Conservation (phyloP, 75 land plant genomes). For the Cryptomeria japonica region DNA sequence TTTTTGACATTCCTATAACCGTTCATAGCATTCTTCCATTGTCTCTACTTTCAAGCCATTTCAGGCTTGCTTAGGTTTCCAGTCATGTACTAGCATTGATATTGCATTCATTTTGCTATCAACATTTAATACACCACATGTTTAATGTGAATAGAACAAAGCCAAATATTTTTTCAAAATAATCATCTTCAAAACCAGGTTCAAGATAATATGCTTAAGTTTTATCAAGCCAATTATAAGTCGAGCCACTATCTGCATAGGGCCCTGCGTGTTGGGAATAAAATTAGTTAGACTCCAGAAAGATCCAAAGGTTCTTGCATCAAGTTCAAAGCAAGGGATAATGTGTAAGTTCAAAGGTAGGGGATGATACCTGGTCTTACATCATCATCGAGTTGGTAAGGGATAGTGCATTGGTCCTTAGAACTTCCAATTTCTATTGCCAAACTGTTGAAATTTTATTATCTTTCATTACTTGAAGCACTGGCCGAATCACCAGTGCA, state of each 20-base stretch:
- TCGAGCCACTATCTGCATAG: background rate
- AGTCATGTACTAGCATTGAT: background rate
- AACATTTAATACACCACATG: background rate
- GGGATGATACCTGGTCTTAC: background rate
- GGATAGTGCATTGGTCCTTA: background rate
- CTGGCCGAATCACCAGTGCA: background rate
- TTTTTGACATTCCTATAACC: background rate
- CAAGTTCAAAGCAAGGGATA: too few species aligned
- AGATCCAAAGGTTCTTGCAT: too few species aligned
- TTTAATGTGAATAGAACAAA: background rate
- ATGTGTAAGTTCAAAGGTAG: too few species aligned
- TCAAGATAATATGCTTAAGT: background rate
- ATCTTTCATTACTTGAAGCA: background rate
- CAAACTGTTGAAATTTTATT: background rate
- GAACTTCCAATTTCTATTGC: background rate
- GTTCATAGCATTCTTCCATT: background rate
- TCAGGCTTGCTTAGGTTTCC: background rate
- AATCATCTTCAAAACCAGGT: background rate
- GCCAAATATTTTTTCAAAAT: background rate
- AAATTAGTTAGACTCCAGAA: too few species aligned
- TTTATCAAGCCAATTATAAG: background rate
- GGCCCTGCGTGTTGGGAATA: background rate
- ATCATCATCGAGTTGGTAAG: background rate
- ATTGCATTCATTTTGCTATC: background rate
- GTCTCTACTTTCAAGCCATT: background rate